Evolutionary conservation across 2,329 filamentous ascomycete genomes (phyloP).

Genomic region (Arthroderma sp.): DNA sequence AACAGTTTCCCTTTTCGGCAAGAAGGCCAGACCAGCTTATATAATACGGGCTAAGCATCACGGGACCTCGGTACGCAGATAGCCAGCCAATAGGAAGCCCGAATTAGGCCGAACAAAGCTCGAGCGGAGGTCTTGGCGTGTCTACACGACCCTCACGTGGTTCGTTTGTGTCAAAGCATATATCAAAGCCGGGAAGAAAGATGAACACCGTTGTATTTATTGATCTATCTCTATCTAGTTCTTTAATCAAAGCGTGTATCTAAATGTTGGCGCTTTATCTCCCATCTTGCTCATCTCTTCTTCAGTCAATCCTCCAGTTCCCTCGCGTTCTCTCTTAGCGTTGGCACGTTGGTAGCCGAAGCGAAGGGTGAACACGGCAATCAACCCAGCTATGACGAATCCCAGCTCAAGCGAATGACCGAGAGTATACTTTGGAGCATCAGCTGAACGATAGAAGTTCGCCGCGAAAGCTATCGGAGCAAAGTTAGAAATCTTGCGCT

Average conservation of each 20-base stretch:
- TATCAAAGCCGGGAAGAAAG: no score
- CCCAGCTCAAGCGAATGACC: conserved; percentile 40
- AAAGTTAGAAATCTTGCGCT: not conserved
- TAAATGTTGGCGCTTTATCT: conserved; percentile 49
- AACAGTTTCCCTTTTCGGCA: not conserved
- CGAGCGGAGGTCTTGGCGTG: no score
- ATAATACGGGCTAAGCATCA: no score
- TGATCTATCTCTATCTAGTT: not conserved
- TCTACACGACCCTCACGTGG: no score
- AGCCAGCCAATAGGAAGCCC: no score
- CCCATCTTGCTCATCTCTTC: conserved; percentile 46
- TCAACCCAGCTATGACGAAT: conserved; percentile 35
- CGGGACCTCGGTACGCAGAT: no score
- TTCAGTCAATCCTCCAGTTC: conserved; percentile 32
- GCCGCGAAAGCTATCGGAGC: conserved; percentile 47
- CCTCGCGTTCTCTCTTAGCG: conserved; percentile 38
- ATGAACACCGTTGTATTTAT: not conserved
- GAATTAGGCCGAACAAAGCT: no score
- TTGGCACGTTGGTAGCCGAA: conserved; percentile 47
- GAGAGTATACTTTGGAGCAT: conserved; percentile 37
- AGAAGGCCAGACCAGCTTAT: no score
- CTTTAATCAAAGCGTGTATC: conserved; percentile 40
- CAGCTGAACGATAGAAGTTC: conserved; percentile 51
- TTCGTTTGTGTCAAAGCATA: no score
- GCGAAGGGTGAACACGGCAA: conserved; percentile 32